Percentiles rank a stretch among this genome's conserved stretches.
Conservation (phyloP, 441 rosid genomes). For the Euphorbia corollata region DNA sequence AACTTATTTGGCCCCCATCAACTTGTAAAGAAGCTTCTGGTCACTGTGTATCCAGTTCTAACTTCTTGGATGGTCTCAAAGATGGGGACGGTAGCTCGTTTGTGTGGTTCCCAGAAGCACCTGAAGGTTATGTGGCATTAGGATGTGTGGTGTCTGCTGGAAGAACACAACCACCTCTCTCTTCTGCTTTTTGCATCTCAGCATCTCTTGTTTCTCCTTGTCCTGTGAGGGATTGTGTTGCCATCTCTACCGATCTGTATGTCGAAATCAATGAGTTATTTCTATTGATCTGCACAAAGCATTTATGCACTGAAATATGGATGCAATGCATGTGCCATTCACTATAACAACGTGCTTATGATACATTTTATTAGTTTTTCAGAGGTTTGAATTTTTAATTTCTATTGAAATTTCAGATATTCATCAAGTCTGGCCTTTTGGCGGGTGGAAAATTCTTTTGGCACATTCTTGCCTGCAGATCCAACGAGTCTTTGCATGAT, state of each 20-base stretch:
- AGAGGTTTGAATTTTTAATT: not conserved
- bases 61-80: constrained; percentile 19
- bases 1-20: constrained; percentile 59
- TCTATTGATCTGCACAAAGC: not conserved
- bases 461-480: constrained; percentile 85
- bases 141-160: constrained; percentile 82
- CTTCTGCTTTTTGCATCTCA: constrained; percentile 74
- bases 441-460: constrained; percentile 84
- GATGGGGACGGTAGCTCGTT: constrained; percentile 42
- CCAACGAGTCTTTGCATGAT: constrained; percentile 41
- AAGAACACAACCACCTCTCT: constrained; percentile 52
- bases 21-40: constrained; percentile 38
- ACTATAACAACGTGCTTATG: too few species aligned
- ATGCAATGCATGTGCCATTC: not conserved
- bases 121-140: constrained; percentile 80
- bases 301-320: not conserved
- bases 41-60: constrained; percentile 22
- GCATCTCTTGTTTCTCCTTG: constrained; percentile 81
- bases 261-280: constrained; percentile 16
- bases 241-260: constrained; percentile 53
- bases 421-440: constrained; percentile 68
- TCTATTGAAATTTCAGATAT: constrained; percentile 40
- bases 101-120: constrained; percentile 95
- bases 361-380: not conserved
- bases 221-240: constrained; percentile 76